phyloP scores from a whole-genome alignment of 2,329 filamentous ascomycete genomes.

The Ophiostoma ips region DNA sequence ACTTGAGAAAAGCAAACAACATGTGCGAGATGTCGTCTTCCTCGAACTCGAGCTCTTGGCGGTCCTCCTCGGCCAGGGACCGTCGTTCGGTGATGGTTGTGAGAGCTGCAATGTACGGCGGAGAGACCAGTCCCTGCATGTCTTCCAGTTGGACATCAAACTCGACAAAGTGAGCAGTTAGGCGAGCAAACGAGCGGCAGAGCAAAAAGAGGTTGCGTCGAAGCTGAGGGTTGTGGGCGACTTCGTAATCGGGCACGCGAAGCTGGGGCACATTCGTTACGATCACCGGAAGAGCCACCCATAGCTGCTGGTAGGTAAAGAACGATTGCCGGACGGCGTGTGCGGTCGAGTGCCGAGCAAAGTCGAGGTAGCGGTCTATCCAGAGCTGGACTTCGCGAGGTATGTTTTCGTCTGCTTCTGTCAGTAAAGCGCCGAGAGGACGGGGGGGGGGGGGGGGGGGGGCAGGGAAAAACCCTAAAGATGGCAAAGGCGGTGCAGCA shows the following conservation, averaged over 20 bases:
- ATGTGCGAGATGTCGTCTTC: conserved; percentile 24
- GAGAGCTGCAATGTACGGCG: conserved; percentile 33
- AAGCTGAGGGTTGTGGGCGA: neutral
- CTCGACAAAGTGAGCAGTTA: conserved; percentile 38
- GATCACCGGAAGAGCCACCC: conserved; percentile 37
- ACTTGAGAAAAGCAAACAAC: conserved; percentile 28
- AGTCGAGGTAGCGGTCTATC: conserved; percentile 35
- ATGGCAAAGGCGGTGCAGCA: conserved; percentile 27
- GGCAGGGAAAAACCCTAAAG: conserved; percentile 36
- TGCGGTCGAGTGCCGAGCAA: conserved; percentile 22
- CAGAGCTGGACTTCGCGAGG: conserved; percentile 33
- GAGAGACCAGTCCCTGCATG: conserved; percentile 21
- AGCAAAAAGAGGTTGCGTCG: conserved; percentile 24
- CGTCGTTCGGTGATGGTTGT: conserved; percentile 20
- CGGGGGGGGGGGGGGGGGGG: too few relatives aligned
- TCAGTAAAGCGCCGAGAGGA: conserved; percentile 11
- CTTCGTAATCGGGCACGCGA: conserved; percentile 4
- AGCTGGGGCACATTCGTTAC: conserved; percentile 20
- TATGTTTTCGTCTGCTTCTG: neutral
- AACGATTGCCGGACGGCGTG: conserved; percentile 29
- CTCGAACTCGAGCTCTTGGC: neutral
- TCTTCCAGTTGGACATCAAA: conserved; percentile 31
- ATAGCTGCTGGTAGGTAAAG: conserved; percentile 33
- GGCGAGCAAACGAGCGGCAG: conserved; percentile 29
- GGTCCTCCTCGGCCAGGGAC: conserved; percentile 14